Evolutionary conservation across 306 rosid species (phyloP).

Genomic region (Sesbania bispinosa): DNA sequence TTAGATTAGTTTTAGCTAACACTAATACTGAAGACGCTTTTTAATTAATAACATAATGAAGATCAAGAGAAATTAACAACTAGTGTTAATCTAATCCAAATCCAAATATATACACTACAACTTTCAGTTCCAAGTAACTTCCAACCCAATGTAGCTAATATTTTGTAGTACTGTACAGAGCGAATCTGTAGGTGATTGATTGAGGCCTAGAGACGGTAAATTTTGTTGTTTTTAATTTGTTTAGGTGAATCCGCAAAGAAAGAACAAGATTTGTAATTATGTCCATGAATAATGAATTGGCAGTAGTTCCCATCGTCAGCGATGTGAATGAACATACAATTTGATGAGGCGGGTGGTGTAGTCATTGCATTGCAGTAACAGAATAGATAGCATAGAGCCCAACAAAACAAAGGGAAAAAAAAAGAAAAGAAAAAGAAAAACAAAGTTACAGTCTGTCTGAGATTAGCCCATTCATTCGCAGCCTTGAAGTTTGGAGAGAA

Average conservation of each 20-base stretch:
- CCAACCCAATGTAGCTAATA: neutral
- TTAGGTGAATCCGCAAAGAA: no score
- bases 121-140: no score
- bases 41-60: neutral
- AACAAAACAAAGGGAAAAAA: slow-evolving; percentile 27
- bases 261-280: neutral
- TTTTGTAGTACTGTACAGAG: neutral
- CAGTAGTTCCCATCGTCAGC: neutral
- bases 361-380: no score
- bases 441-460: slow-evolving; percentile 20
- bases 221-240: no score
- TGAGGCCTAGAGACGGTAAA: neutral
- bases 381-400: slow-evolving; percentile 28
- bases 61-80: no score
- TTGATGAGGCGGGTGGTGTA: neutral
- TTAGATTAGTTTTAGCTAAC: neutral
- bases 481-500: slow-evolving; percentile 28
- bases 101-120: slow-evolving; percentile 16
- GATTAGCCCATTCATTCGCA: slow-evolving; percentile 40
- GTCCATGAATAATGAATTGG: neutral
- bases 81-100: neutral
- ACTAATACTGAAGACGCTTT: no score
- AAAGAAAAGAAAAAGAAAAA: neutral
- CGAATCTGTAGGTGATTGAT: neutral
- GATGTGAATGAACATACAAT: slow-evolving; percentile 26